phyloP scores from a whole-genome alignment of 306 rosid genomes.

The Cicer cuneatum region DNA sequence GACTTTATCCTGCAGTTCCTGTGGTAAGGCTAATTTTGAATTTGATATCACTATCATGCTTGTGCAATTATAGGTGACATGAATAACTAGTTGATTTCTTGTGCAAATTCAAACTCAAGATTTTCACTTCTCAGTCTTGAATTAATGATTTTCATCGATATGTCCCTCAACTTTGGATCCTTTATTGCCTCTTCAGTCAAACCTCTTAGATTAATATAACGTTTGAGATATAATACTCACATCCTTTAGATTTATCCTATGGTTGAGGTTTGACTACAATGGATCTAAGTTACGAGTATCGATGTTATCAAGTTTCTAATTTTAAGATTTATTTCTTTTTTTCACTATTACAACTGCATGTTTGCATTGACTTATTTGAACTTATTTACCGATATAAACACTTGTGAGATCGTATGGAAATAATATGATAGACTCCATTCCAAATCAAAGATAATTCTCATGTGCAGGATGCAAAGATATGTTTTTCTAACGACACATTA shows the following conservation, averaged over 20 bases:
- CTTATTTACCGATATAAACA: too few species aligned
- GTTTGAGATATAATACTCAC: background rate
- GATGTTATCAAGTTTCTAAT: too few species aligned
- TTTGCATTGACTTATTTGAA: too few species aligned
- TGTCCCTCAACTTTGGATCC: too few species aligned
- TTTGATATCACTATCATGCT: constrained; percentile 14
- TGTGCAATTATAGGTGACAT: background rate
- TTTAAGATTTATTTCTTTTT: too few species aligned
- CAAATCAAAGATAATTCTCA: background rate
- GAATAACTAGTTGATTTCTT: too few species aligned
- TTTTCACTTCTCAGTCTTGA: too few species aligned
- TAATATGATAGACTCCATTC: too few species aligned
- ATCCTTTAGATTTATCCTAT: background rate
- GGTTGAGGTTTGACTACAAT: background rate
- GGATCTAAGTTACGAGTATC: background rate
- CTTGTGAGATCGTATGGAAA: too few species aligned
- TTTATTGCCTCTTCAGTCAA: background rate
- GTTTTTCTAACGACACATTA: constrained; percentile 70
- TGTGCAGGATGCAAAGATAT: constrained; percentile 70
- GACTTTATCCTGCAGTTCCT: constrained; percentile 82
- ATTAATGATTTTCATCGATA: too few species aligned
- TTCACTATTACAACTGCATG: too few species aligned
- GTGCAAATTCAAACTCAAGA: too few species aligned
- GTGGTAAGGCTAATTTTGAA: constrained; percentile 59
- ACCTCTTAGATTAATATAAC: background rate